Base-by-base conservation (phyloP, 306 rosid species). In the Biancaea sappan region DNA sequence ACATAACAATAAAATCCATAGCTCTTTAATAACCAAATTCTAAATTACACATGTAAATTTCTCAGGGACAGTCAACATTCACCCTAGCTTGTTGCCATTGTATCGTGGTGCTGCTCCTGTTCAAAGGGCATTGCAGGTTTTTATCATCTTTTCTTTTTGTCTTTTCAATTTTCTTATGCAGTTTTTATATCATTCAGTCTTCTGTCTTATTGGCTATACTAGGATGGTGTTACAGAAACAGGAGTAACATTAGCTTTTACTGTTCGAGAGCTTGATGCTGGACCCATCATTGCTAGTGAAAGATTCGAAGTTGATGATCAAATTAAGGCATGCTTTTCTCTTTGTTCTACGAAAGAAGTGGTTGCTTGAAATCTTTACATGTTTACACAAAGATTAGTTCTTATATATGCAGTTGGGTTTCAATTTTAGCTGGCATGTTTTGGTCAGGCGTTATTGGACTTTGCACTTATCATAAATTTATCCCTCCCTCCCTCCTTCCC, bases 31-130 rank as follows among this genome's bases (percentile, higher is more conserved):
- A 40, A 28, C 21, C 32, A 59, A 14, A 34, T 68, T 71, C 38
- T 81, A 18, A 51, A 41, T 8, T 57, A 9, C 40, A 61, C 47
- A 9, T 84, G 46, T 52, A 29, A 64, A 74, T 66, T 71, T 76
- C 52, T 75, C 87, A 93, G 97, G 98, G 68, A 94, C 97, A 0
- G 96, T 94, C 64, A 94, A 94, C 65, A 83, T 94, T 72, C 98
- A 94, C 84, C 98, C 98, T 41, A 94, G 94, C 72, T 72, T 89
- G 68, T 80, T 91, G 80, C 98, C 98, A 4, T 67, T 85, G 75
- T 94, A 94, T 69, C 92, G 98, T 24, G 97, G 98, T 65, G 97
- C 96, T 73, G 97, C 98, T 47, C 98, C 97, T 44, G 98, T 94
- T 72, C 98, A 94, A 83, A 81, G 97, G 82, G 94, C 98, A 26